Conservation (phyloP, 2,329 filamentous ascomycete genomes). For the Calonectria ilicicola region DNA sequence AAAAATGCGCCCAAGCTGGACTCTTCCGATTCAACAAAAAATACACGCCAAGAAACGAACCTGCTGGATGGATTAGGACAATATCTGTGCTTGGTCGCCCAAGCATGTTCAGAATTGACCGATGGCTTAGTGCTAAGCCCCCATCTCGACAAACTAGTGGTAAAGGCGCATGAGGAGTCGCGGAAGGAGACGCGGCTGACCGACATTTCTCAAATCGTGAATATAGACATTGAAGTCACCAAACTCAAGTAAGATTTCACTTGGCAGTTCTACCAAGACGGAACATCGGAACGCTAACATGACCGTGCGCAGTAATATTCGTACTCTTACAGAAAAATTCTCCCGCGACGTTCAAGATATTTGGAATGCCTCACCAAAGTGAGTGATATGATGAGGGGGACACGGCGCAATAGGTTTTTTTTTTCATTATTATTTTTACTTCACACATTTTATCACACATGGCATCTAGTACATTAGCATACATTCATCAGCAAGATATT, state of each 20-base stretch:
- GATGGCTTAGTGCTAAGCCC: background rate
- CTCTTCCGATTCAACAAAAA: background rate
- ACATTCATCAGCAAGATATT: background rate
- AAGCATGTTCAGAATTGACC: background rate
- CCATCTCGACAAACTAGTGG: slow-evolving; percentile 1
- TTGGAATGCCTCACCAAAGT: background rate
- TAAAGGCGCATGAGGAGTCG: background rate
- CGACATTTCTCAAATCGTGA: background rate
- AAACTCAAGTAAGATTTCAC: background rate
- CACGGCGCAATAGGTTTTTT: background rate
- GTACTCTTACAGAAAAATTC: background rate
- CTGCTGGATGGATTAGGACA: background rate
- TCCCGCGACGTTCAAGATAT: background rate
- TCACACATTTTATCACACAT: background rate
- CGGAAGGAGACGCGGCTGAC: background rate
- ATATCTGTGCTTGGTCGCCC: background rate
- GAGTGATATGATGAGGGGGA: background rate
- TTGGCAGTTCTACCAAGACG: too few relatives aligned
- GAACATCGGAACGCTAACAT: background rate
- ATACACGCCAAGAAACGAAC: background rate
- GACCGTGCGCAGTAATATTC: background rate
- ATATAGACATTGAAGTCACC: slow-evolving; percentile 2
- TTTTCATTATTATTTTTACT: background rate
- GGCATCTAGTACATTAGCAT: background rate
- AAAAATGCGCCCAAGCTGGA: background rate